Base-by-base conservation (phyloP, 2,329 filamentous ascomycete genomes). In the Penicillium sp. region DNA sequence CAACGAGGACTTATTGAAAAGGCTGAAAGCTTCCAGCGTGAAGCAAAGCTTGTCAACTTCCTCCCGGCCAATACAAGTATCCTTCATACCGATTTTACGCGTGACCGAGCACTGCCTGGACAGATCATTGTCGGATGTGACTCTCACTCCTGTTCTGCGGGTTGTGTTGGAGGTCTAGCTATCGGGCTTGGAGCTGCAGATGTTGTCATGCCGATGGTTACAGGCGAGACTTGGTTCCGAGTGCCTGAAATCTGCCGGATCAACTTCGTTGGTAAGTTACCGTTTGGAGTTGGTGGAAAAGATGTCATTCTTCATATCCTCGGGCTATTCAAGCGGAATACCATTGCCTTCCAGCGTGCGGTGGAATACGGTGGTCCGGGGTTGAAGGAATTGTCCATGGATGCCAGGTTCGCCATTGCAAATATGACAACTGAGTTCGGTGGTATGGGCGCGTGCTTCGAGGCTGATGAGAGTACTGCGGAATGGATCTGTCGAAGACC, bases 181-280 rank as follows among this genome's bases (percentile, higher is more conserved):
- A 73, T 80, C 26, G 78, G 78, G 0, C 64, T 80, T 2, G 77
- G 77, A 2, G 75, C 71, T 8, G 73, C 76, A 15, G 78, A 80
- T 56, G 75, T 79, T 1, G 73, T 71, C 5, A 72, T 80, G 67
- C 69, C 74, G 2, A 65, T 81, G 45, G 73, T 78, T 0, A 78
- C 77, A 2, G 77, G 78, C 2, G 73, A 79, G 56, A 80, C 73
- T 0, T 80, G 76, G 77, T 77, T 80, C 63, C 70, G 71, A 20
- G 69, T 80, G 0, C 78, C 78, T 0, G 76, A 79, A 42, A 56
- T 68, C 68, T 4, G 67, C 75, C 37, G 66, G 70, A 52, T 52
- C 31, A 37, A 37, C 22, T 37, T 52, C 11, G 8, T 41, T 18
- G 41, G 41, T 9, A 37, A 23, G 12, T 22, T 37, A 6, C 27